phyloP scores from a whole-genome alignment of 768 basidiomycete genomes.

The Tricholoma terreum region DNA sequence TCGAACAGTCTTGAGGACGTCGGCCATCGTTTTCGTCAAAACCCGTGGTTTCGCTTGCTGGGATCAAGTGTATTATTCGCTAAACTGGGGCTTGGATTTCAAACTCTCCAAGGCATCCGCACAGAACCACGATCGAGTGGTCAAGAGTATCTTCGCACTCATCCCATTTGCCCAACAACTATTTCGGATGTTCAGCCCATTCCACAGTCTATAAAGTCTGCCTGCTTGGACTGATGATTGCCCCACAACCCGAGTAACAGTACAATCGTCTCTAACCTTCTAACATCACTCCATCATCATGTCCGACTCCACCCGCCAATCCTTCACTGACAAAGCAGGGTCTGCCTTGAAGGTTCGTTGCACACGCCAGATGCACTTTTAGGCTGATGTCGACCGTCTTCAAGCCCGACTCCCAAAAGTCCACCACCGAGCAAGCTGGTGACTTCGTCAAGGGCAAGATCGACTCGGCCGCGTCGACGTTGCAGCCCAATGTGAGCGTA shows the following conservation, averaged over 20 bases:
- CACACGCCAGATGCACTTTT: background rate
- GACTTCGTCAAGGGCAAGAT: constrained; percentile 47
- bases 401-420: constrained; percentile 60
- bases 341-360: constrained; percentile 46
- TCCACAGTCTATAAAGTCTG: background rate
- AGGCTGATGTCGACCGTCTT: background rate
- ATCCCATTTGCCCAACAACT: background rate
- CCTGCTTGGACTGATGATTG: background rate
- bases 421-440: constrained; percentile 45
- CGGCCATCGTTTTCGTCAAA: background rate
- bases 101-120: background rate
- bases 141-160: background rate
- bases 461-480: constrained; percentile 46
- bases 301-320: constrained; percentile 58
- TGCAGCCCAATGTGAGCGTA: constrained; percentile 45
- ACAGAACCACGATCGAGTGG: background rate
- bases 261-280: background rate
- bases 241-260: background rate
- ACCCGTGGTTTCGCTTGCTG: background rate
- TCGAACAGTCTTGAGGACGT: background rate
- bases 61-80: background rate
- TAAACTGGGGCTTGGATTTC: background rate
- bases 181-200: background rate
- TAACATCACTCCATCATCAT: constrained; percentile 27
- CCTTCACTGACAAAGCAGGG: constrained; percentile 53